Evolutionary conservation across 2,329 filamentous ascomycete species (phyloP).

Genomic region (Raffaelea deltoideospora): DNA sequence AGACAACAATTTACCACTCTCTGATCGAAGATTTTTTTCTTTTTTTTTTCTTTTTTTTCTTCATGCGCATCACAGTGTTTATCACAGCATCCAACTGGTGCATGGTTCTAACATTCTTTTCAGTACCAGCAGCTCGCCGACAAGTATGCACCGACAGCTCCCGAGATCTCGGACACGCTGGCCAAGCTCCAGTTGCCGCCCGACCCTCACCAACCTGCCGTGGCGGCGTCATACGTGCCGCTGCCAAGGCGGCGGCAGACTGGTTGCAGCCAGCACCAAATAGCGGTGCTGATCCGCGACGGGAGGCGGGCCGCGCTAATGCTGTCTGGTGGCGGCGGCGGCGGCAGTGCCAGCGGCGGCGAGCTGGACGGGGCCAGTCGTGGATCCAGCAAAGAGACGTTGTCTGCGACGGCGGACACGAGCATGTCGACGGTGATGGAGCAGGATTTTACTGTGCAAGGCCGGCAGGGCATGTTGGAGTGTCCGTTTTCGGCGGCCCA

Average conservation of each 20-base stretch:
- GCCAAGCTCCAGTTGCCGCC: conserved; percentile 51
- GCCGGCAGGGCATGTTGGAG: conserved; percentile 61
- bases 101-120: conserved; percentile 6
- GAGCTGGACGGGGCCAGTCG: conserved; percentile 30
- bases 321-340: conserved; percentile 30
- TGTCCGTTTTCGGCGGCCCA: conserved; percentile 58
- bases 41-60: conserved; percentile 6
- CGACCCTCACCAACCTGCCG: conserved; percentile 28
- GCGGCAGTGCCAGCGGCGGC: too few relatives aligned
- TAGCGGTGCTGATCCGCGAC: conserved; percentile 49
- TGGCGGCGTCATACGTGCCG: conserved; percentile 36
- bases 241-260: conserved; percentile 32
- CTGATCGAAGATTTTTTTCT: conserved; percentile 20
- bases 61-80: conserved; percentile 1
- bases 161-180: conserved; percentile 52
- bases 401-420: conserved; percentile 32
- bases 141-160: conserved; percentile 49
- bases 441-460: conserved; percentile 79
- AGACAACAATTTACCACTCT: conserved; percentile 34
- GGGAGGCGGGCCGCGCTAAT: conserved; percentile 42
- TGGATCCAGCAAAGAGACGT: conserved; percentile 32
- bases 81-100: too few relatives aligned
- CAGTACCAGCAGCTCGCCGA: conserved; percentile 52
- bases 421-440: conserved; percentile 56
- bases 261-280: conserved; percentile 36